Conservation (phyloP, 495 filamentous ascomycete species). For the Usnea hakonensis region DNA sequence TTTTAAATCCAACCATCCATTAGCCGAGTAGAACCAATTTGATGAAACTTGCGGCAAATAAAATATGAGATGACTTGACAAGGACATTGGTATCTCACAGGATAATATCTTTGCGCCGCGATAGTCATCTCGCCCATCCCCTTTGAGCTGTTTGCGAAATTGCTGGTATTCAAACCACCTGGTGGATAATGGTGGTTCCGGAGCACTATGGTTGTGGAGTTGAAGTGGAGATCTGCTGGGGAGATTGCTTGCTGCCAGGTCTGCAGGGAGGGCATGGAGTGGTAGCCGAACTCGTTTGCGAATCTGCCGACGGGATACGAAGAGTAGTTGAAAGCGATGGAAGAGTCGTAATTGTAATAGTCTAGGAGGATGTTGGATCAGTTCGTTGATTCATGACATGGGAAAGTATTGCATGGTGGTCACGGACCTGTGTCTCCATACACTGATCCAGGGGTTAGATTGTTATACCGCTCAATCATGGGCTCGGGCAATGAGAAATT, state of each 20-base stretch:
- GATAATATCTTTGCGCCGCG: slow-evolving; percentile 53
- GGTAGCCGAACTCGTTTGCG: slow-evolving; percentile 60
- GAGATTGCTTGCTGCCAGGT: slow-evolving; percentile 52
- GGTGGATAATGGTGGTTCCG: slow-evolving; percentile 61
- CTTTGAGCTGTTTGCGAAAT: slow-evolving; percentile 31
- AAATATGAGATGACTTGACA: neutral
- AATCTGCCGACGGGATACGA: slow-evolving; percentile 57
- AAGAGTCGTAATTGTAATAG: slow-evolving; percentile 58
- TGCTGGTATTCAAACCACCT: slow-evolving; percentile 41
- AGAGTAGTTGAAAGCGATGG: slow-evolving; percentile 47
- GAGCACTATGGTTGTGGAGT: slow-evolving; percentile 50
- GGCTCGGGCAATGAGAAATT: slow-evolving; percentile 51
- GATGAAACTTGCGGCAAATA: too few relatives aligned
- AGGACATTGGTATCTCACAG: slow-evolving; percentile 20
- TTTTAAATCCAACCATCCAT: neutral
- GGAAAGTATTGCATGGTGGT: neutral
- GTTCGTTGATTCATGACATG: too few relatives aligned
- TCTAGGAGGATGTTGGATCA: slow-evolving; percentile 28
- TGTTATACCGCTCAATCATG: slow-evolving; percentile 54
- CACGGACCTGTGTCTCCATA: slow-evolving; percentile 50
- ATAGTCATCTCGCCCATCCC: slow-evolving; percentile 61
- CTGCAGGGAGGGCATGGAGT: slow-evolving; percentile 58
- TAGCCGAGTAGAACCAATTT: too few relatives aligned
- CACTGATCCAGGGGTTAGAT: slow-evolving; percentile 46
- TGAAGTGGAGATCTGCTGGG: slow-evolving; percentile 48